Evolutionary conservation across 2,329 filamentous ascomycete species (phyloP).

Genomic region (Biscogniauxia sp.): DNA sequence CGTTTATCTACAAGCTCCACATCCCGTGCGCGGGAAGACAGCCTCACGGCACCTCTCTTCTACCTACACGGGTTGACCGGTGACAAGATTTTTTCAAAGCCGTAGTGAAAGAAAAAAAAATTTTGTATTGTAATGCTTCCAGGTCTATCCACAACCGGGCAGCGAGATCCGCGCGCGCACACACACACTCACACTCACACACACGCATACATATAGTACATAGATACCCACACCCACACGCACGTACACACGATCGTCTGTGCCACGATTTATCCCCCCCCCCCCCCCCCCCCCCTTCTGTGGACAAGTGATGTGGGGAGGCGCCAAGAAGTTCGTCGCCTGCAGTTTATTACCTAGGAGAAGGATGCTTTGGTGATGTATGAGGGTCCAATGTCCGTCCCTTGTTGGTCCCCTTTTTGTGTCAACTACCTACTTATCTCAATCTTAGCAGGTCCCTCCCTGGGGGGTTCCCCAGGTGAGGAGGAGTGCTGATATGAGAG

Average conservation of each 20-base stretch:
- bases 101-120: too few species aligned
- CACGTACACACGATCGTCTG: neutral
- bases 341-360: neutral
- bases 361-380: neutral
- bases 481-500: neutral
- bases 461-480: neutral
- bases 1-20: constrained; percentile 1
- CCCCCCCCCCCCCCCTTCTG: too few species aligned
- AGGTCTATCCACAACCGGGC: constrained; percentile 6
- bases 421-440: neutral
- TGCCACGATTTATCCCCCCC: neutral
- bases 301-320: neutral
- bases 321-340: neutral
- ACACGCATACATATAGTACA: neutral
- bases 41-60: constrained; percentile 2
- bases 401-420: neutral
- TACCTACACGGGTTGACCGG: neutral
- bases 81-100: neutral
- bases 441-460: neutral
- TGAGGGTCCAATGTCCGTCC: neutral
- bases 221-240: neutral
- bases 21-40: constrained; percentile 4
- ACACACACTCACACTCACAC: neutral
- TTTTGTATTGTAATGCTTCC: neutral
- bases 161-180: neutral